Evolutionary conservation across 768 basidiomycete species (phyloP).

Genomic region (Boletus tomentosulus): DNA sequence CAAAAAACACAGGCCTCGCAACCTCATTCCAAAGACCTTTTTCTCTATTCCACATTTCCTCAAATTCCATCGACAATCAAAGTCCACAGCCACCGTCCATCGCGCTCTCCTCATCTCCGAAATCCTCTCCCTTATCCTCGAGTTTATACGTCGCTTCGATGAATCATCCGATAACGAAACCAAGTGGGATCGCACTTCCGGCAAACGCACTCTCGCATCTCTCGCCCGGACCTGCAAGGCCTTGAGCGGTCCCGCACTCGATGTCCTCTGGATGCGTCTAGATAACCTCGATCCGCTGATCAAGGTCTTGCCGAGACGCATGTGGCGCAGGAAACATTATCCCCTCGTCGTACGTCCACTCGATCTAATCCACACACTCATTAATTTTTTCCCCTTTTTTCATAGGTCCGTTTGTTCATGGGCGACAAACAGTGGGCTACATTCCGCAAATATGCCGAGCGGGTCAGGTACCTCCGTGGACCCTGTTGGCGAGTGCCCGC

Average conservation of each 20-base stretch:
- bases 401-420: slow-evolving; percentile 23
- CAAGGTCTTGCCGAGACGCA: slow-evolving; percentile 20
- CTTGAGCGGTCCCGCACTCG: slow-evolving; percentile 21
- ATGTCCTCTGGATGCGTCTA: slow-evolving; percentile 27
- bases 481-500: slow-evolving; percentile 20
- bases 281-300: slow-evolving; percentile 28
- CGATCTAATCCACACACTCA: not conserved
- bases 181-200: slow-evolving; percentile 9
- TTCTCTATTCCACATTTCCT: not conserved
- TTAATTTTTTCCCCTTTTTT: not conserved
- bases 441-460: slow-evolving; percentile 23
- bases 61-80: not conserved
- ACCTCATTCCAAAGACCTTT: not conserved
- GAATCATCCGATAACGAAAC: slow-evolving; percentile 16
- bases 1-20: slow-evolving; percentile 2
- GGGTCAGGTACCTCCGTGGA: slow-evolving; percentile 21
- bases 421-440: slow-evolving; percentile 25
- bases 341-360: slow-evolving; percentile 17
- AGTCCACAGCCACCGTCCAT: slow-evolving; percentile 10
- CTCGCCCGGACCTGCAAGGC: slow-evolving; percentile 27
- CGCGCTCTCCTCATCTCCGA: slow-evolving; percentile 20
- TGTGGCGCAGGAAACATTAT: slow-evolving; percentile 23
- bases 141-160: slow-evolving; percentile 18
- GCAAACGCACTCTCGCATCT: slow-evolving; percentile 22
- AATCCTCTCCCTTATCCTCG: slow-evolving; percentile 21